A percentile compares a stretch with the other conserved stretches of the same genome.
Evolutionary conservation across 495 filamentous ascomycete genomes (phyloP).

Genomic region (Acidiella bohemica): DNA sequence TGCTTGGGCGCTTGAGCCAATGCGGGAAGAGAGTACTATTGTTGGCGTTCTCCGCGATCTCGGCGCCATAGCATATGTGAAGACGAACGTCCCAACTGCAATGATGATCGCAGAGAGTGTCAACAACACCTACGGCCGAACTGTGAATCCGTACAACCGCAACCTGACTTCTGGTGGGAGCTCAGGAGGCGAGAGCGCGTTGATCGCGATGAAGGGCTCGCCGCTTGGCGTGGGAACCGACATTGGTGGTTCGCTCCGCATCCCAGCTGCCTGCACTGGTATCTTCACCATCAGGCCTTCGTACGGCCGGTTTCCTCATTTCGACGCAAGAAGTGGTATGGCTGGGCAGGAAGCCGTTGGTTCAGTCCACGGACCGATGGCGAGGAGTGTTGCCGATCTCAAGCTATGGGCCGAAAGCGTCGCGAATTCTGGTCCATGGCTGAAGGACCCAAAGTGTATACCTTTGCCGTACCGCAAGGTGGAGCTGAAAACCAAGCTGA

Average conservation of each 20-base stretch:
- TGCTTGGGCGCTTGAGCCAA: constrained; percentile 21
- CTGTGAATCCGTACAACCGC: constrained; percentile 44
- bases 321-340: constrained; percentile 29
- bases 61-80: constrained; percentile 31
- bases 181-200: constrained; percentile 49
- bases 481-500: constrained; percentile 30
- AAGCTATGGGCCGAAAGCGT: constrained; percentile 44
- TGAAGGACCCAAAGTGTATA: constrained; percentile 18
- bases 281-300: constrained; percentile 56
- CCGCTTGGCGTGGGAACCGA: constrained; percentile 28
- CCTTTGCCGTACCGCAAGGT: constrained; percentile 18
- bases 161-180: constrained; percentile 47
- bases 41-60: constrained; percentile 25
- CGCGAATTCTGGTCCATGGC: constrained; percentile 11
- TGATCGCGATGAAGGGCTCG: constrained; percentile 36
- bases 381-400: constrained; percentile 45
- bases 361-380: constrained; percentile 49
- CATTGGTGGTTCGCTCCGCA: constrained; percentile 46
- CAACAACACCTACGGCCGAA: constrained; percentile 23
- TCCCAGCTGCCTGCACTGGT: constrained; percentile 50
- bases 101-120: constrained; percentile 21
- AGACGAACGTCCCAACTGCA: constrained; percentile 30
- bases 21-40: constrained; percentile 20
- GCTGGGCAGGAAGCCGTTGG: constrained; percentile 46
- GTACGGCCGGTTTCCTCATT: constrained; percentile 33